Base-by-base conservation (phyloP, 2,329 filamentous ascomycete species). In the Fusarium mundagurra region DNA sequence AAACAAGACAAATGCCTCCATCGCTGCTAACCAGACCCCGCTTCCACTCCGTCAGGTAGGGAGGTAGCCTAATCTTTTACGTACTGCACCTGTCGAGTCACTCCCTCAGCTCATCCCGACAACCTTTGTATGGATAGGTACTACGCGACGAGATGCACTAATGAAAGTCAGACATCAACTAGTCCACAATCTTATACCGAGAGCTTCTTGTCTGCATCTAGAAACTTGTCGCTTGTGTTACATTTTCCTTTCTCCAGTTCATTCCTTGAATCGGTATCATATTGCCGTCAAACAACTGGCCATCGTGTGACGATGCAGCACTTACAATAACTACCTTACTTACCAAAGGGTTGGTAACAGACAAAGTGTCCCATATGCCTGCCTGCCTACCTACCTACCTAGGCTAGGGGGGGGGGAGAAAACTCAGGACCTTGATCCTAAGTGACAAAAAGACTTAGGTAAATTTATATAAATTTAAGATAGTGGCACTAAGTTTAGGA, bases 41-140 rank as follows among this genome's bases (percentile, higher is more conserved):
- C 69, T 68, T 60, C 39, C 60, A 17, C 51, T 60, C 48, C 61
- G 18, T 33, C 22, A 48, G 45, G 44, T 29, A 20, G 5, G 17
- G 18, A 38, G 36, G 36, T 38, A 54, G 63, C 61, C 48, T 70
- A 43, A 47, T 29, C 39, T 57, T 53, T 61, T 69, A 69, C 72
- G 64, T 74, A 72, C 47, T 45, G 34, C 51, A 48, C 54, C 45
- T 22, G 33, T 58, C 45, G 17, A 29, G 27, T 41, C 44, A 61
- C 44, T 61, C 38, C 18, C 51, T 67, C 62, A 50, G 38, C 70
- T 63, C 67, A 71, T 58, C 33, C 33, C 24, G 27, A 20, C 51
- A 68, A 51, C 59, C 22, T 60, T 33, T 16, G 31, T 31, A 50
- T 47, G 27, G 20, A 29, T 47, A 29, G n/a, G 41, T 31, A 55